Conservation (phyloP, 2,329 filamentous ascomycete genomes). For the Cryphonectria japonica region DNA sequence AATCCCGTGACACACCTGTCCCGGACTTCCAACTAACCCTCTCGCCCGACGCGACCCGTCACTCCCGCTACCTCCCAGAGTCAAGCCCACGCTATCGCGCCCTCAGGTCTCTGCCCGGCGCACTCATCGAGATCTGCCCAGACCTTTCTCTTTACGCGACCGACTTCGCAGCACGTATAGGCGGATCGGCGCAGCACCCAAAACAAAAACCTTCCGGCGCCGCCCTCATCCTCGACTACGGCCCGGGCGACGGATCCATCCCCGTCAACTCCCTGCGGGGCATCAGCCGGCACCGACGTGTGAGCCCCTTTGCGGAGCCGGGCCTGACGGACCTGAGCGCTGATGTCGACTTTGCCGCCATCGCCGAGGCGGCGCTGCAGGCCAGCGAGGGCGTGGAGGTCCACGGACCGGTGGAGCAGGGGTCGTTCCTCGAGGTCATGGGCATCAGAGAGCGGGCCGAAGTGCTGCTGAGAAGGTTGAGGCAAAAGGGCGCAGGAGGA, state of each 20-base stretch:
- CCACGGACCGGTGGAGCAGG: slow-evolving; percentile 89
- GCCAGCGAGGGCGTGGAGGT: slow-evolving; percentile 84
- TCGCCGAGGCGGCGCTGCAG: slow-evolving; percentile 79
- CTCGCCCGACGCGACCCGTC: slow-evolving; percentile 74
- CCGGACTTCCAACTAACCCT: slow-evolving; percentile 89
- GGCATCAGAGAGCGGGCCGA: slow-evolving; percentile 80
- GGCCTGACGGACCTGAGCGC: slow-evolving; percentile 87
- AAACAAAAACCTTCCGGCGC: slow-evolving; percentile 75
- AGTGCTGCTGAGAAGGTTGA: slow-evolving; percentile 59
- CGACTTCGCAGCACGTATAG: slow-evolving; percentile 84
- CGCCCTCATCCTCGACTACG: slow-evolving; percentile 95
- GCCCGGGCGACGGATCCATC: slow-evolving; percentile 70
- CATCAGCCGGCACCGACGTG: slow-evolving; percentile 75
- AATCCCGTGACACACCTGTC: slow-evolving; percentile 53
- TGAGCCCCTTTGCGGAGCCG: slow-evolving; percentile 78
- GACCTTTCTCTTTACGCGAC: slow-evolving; percentile 79
- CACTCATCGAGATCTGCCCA: slow-evolving; percentile 87
- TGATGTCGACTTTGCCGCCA: slow-evolving; percentile 88
- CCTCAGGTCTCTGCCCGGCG: slow-evolving; percentile 67
- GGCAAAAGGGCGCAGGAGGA: slow-evolving; percentile 3
- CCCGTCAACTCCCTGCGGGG: slow-evolving; percentile 90
- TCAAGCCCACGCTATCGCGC: slow-evolving; percentile 77
- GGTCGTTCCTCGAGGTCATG: slow-evolving; percentile 76
- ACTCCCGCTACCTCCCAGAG: slow-evolving; percentile 83
- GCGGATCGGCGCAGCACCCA: slow-evolving; percentile 60